Percentiles rank a stretch among this genome's conserved stretches.
Conservation (phyloP, 2,329 filamentous ascomycete species). For the Sphaerulina musiva region DNA sequence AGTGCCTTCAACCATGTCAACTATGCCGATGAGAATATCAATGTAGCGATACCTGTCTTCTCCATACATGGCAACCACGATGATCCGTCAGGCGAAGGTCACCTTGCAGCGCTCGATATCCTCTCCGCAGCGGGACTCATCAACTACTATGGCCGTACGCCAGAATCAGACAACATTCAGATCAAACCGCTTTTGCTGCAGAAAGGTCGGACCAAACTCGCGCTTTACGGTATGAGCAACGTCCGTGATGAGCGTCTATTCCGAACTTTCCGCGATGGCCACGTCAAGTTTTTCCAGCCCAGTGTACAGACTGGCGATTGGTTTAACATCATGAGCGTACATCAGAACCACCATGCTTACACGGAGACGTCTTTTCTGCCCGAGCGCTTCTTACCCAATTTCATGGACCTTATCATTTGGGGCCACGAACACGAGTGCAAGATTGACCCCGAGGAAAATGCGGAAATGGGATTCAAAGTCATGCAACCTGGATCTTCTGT, state of each 20-base stretch:
- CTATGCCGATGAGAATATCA: constrained; percentile 96
- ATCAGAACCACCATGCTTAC: constrained; percentile 92
- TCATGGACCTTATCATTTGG: constrained; percentile 89
- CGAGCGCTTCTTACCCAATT: constrained; percentile 85
- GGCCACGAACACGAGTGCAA: constrained; percentile 96
- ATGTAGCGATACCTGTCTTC: constrained; percentile 93
- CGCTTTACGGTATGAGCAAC: constrained; percentile 90
- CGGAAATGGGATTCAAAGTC: constrained; percentile 85
- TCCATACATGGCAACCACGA: constrained; percentile 98
- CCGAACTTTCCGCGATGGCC: constrained; percentile 83
- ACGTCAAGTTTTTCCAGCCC: constrained; percentile 89
- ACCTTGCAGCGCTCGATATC: constrained; percentile 83
- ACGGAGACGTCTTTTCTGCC: constrained; percentile 90
- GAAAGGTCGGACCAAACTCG: constrained; percentile 87
- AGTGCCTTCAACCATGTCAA: constrained; percentile 86
- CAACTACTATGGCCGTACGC: constrained; percentile 91
- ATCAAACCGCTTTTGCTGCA: constrained; percentile 88
- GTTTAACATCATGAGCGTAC: constrained; percentile 93
- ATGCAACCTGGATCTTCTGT: constrained; percentile 97
- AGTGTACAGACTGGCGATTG: constrained; percentile 74
- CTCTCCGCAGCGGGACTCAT: constrained; percentile 84
- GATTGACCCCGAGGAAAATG: constrained; percentile 75
- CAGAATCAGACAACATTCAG: constrained; percentile 87
- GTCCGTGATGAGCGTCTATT: constrained; percentile 93
- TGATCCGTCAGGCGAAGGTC: constrained; percentile 92